phyloP scores from a whole-genome alignment of 176 grass and related monocot species.

The bread wheat (Triticum aestivum) region DNA sequence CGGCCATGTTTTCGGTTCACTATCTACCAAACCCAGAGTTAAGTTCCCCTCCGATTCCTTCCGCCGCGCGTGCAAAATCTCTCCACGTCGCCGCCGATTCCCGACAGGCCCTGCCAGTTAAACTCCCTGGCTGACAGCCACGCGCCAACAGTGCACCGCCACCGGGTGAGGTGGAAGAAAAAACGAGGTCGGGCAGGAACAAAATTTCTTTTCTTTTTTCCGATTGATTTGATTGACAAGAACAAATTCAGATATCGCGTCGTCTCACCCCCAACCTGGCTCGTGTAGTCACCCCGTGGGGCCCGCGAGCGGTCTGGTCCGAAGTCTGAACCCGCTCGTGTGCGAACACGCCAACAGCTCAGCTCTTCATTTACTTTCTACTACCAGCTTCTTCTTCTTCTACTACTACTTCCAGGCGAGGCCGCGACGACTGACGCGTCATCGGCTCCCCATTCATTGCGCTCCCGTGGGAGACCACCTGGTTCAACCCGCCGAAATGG shows the following conservation, averaged over 20 bases:
- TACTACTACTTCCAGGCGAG: background rate
- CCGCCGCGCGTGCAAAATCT: background rate
- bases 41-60: background rate
- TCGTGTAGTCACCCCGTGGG: background rate
- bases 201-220: too few relatives aligned
- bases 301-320: too few relatives aligned
- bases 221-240: background rate
- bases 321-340: background rate
- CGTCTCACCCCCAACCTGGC: background rate
- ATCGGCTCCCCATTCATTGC: background rate
- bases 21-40: background rate
- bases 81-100: background rate
- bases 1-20: too few relatives aligned
- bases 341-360: background rate
- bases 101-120: constrained; percentile 11
- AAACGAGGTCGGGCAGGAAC: background rate
- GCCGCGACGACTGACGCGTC: background rate
- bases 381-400: background rate
- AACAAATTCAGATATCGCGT: background rate
- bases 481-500: constrained; percentile 42
- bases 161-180: background rate
- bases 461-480: constrained; percentile 16
- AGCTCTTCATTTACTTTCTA: too few relatives aligned
- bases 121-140: constrained; percentile 10
- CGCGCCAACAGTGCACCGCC: background rate